These are phyloP conservation scores for Irineochytrium annulatum DNA, from an alignment of 192 early-diverging fungal species.

Conservation along the genomic window DNA sequence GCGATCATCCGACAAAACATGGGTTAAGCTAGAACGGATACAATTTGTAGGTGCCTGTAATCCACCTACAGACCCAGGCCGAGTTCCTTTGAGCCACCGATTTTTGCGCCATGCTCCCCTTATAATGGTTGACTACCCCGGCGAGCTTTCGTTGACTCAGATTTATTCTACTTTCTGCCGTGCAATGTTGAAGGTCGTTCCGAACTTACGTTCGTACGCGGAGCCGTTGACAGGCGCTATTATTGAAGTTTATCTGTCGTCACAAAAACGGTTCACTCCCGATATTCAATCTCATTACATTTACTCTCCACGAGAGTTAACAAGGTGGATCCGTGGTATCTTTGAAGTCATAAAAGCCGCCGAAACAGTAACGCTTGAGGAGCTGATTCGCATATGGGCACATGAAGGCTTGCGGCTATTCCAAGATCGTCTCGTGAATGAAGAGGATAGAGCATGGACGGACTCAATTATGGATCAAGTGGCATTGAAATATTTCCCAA, in stretches of 20 bases:
- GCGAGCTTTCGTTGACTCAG: slow-evolving; percentile 81
- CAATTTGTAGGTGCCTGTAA: slow-evolving; percentile 99
- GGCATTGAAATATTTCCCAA: slow-evolving; percentile 86
- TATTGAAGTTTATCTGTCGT: slow-evolving; percentile 92
- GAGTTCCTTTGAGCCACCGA: slow-evolving; percentile 89
- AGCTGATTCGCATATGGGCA: slow-evolving; percentile 92
- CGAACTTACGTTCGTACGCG: slow-evolving; percentile 82
- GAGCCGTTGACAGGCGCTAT: slow-evolving; percentile 90
- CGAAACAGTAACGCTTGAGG: slow-evolving; percentile 71
- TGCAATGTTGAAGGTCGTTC: slow-evolving; percentile 91
- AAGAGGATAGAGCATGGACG: slow-evolving; percentile 88
- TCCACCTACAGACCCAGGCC: slow-evolving; percentile 98
- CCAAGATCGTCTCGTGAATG: slow-evolving; percentile 93
- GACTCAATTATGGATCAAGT: slow-evolving; percentile 78
- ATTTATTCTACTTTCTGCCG: slow-evolving; percentile 94
- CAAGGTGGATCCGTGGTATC: slow-evolving; percentile 97
- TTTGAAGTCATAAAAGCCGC: slow-evolving; percentile 87
- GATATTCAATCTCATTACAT: slow-evolving; percentile 99
- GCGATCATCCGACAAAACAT: slow-evolving; percentile 84
- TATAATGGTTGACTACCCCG: slow-evolving; percentile 98
- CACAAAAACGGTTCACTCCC: slow-evolving; percentile 89
- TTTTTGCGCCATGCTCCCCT: slow-evolving; percentile 97
- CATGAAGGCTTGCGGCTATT: slow-evolving; percentile 97
- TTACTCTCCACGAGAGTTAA: slow-evolving; percentile 98
- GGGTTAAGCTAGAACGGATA: slow-evolving; percentile 94